Evolutionary conservation across 176 grass and related monocot species (phyloP).

Genomic region (Stipa capillata): DNA sequence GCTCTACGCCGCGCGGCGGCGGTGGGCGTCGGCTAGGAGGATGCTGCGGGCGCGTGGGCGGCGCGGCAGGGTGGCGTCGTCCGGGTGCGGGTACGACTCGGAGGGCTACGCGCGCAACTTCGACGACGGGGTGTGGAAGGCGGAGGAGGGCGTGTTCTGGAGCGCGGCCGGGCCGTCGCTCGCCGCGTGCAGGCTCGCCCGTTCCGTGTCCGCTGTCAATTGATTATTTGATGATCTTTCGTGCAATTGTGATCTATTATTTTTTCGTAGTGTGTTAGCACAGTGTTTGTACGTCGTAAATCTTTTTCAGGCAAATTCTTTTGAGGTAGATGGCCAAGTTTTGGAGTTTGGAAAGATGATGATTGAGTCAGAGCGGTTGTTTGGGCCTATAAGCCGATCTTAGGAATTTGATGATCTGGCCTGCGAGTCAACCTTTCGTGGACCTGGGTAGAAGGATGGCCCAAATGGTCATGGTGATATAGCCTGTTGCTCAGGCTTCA

Average conservation of each 20-base stretch:
- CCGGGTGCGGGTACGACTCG: slow-evolving; percentile 40
- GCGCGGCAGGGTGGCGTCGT: background rate
- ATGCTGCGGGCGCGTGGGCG: background rate
- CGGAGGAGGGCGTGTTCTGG: slow-evolving; percentile 43
- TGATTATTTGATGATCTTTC: background rate
- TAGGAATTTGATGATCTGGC: background rate
- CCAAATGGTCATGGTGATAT: background rate
- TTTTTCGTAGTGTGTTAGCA: background rate
- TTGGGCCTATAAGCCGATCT: background rate
- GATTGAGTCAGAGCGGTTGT: background rate
- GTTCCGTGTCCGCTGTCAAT: background rate
- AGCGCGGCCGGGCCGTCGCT: slow-evolving; percentile 17
- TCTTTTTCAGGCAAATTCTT: background rate
- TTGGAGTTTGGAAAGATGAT: background rate
- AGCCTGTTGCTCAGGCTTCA: background rate
- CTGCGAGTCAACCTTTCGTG: background rate
- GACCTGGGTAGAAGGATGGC: background rate
- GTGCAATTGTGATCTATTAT: background rate
- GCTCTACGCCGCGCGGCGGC: slow-evolving; percentile 5
- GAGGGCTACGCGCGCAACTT: slow-evolving; percentile 59
- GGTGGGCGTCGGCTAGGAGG: background rate
- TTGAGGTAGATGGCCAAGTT: background rate
- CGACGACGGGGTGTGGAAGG: slow-evolving; percentile 59
- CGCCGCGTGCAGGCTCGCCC: slow-evolving; percentile 2
- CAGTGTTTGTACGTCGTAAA: background rate